phyloP scores from a whole-genome alignment of 306 rosid species.

The Pachyrhizus erosus region DNA sequence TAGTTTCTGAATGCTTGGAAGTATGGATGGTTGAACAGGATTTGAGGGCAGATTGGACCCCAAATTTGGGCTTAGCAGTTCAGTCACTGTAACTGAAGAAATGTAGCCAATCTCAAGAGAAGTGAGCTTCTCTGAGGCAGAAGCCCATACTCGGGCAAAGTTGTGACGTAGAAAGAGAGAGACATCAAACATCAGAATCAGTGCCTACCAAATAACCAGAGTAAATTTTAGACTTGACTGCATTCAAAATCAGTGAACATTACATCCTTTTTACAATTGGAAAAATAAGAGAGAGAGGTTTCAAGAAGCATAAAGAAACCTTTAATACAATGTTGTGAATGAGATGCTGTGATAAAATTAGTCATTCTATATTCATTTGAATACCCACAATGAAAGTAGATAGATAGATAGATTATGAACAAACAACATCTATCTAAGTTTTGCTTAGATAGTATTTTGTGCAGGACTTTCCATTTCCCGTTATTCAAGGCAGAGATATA shows the following conservation, averaged over 20 bases:
- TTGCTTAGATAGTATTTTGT: too few species aligned
- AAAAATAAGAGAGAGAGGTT: background rate
- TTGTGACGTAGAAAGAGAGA: conserved; percentile 77
- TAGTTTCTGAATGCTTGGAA: conserved; percentile 80
- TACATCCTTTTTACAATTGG: background rate
- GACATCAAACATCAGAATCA: conserved; percentile 88
- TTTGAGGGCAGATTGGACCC: conserved; percentile 57
- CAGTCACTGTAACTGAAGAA: conserved; percentile 81
- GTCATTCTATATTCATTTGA: too few species aligned
- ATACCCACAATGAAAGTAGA: too few species aligned
- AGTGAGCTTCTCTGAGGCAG: conserved; percentile 76
- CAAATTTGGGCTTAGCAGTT: conserved; percentile 76
- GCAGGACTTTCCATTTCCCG: too few species aligned
- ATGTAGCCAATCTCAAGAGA: conserved; percentile 93
- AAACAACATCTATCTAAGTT: too few species aligned
- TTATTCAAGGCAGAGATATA: too few species aligned
- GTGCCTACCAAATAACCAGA: conserved; percentile 55
- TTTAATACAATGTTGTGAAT: background rate
- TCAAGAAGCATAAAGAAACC: background rate
- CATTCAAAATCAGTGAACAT: conserved; percentile 18
- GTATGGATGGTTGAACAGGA: conserved; percentile 56
- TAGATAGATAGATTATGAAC: too few species aligned
- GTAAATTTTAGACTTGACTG: conserved; percentile 42
- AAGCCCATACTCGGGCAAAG: conserved; percentile 78
- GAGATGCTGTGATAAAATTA: background rate